These are phyloP conservation scores for Sungouiella blattae DNA, from an alignment of 805 yeast genomes.

Conservation along the genomic window DNA sequence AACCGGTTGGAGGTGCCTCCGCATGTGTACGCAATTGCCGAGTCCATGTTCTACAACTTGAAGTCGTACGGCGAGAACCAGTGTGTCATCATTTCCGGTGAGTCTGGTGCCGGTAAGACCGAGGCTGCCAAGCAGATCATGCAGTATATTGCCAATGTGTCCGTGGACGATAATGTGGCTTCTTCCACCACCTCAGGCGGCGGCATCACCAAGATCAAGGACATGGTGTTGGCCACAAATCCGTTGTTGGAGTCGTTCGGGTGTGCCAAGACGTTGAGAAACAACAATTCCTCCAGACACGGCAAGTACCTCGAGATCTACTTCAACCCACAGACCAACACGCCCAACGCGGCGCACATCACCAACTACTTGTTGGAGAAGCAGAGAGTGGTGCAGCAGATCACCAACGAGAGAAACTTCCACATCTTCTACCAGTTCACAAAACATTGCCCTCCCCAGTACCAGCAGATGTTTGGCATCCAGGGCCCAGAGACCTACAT, in stretches of 20 bases:
- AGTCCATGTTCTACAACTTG: slow-evolving; percentile 91
- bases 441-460: slow-evolving; percentile 80
- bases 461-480: slow-evolving; percentile 81
- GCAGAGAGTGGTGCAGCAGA: slow-evolving; percentile 95
- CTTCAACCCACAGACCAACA: slow-evolving; percentile 68
- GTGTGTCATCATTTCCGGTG: slow-evolving; percentile 96
- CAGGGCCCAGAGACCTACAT: slow-evolving; percentile 91
- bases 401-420: slow-evolving; percentile 88
- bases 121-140: slow-evolving; percentile 97
- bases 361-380: slow-evolving; percentile 93
- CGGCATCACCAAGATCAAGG: slow-evolving; percentile 80
- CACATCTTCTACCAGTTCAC: slow-evolving; percentile 96
- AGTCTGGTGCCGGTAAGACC: slow-evolving; percentile 97
- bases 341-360: slow-evolving; percentile 93
- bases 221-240: slow-evolving; percentile 96
- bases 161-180: slow-evolving; percentile 43
- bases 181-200: slow-evolving; percentile 50
- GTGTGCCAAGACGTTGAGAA: slow-evolving; percentile 87
- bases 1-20: slow-evolving; percentile 96
- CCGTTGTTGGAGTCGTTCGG: slow-evolving; percentile 90
- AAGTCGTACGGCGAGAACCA: slow-evolving; percentile 92
- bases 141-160: slow-evolving; percentile 93
- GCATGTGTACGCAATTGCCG: slow-evolving; percentile 97
- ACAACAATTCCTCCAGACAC: slow-evolving; percentile 86
- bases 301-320: slow-evolving; percentile 91